Percentiles rank a stretch among this genome's conserved stretches.
Conservation (phyloP, 2,329 filamentous ascomycete genomes). For the Fusarium sp. region DNA sequence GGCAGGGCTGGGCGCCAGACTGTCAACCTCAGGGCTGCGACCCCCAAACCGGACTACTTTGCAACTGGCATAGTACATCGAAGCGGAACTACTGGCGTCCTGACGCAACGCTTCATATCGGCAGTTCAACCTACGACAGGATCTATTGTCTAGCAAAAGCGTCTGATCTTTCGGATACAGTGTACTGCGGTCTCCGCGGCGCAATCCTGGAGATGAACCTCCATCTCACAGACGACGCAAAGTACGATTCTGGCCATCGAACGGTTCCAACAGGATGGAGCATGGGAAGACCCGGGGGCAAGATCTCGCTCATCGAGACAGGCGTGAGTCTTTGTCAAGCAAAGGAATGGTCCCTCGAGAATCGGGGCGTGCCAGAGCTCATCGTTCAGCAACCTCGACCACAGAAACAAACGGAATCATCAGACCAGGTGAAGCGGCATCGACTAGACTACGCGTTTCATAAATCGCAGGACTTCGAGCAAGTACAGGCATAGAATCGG, state of each 20-base stretch:
- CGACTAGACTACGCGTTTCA: constrained; percentile 42
- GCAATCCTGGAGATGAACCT: constrained; percentile 58
- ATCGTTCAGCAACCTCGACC: constrained; percentile 33
- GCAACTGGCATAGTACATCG: constrained; percentile 62
- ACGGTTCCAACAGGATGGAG: constrained; percentile 45
- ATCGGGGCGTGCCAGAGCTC: constrained; percentile 43
- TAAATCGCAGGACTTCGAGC: constrained; percentile 26
- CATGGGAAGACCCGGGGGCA: constrained; percentile 34
- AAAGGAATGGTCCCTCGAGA: constrained; percentile 35
- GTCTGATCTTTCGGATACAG: constrained; percentile 58
- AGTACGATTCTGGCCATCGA: not conserved
- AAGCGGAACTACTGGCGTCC: constrained; percentile 59
- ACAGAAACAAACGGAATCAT: not conserved
- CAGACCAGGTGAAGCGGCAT: constrained; percentile 31
- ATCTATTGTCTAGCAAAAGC: constrained; percentile 62
- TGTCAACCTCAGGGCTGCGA: constrained; percentile 50
- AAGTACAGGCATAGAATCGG: constrained; percentile 6
- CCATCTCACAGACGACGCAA: constrained; percentile 44
- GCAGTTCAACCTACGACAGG: constrained; percentile 47
- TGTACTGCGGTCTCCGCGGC: constrained; percentile 64
- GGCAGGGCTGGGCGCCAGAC: constrained; percentile 21
- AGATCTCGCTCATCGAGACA: constrained; percentile 49
- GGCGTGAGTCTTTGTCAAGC: constrained; percentile 46
- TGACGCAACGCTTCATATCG: constrained; percentile 62
- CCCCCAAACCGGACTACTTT: constrained; percentile 48